Evolutionary conservation across 225 moss, liverwort and hornwort genomes (phyloP), one percentile per base, ranked within the genome.

Genomic region (Takakia lepidozioides): DNA sequence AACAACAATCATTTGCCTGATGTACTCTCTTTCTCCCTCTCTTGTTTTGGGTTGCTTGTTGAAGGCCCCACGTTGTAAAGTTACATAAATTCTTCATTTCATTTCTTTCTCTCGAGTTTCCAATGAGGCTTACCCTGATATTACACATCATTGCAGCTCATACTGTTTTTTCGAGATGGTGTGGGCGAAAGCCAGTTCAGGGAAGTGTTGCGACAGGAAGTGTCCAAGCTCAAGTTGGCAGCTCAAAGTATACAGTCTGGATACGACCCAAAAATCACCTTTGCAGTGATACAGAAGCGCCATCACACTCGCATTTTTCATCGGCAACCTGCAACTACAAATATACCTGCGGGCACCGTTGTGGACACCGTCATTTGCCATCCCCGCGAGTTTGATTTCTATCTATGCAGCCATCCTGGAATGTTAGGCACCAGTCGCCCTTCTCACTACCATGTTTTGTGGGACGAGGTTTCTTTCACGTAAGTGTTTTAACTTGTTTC

Each of bases 151-250:
- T 15, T 47, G 17, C 18, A 49, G 8, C 29, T 22, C 0, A 60
- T 71, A 23, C 7, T 71, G 18, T 65, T 65, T 48, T 71, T 71
- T 10, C 52, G 70, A 0, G 64, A 71, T 28, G 70, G 70, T 25
- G 19, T 71, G 22, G 37, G 70, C 25, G 70, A 71, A 27, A 25
- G 26, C 1, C 54, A 60, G 17, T 45, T 49, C 27, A 10, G 43
- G 23, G 40, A 5, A 5, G 23, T 38, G 19, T 51, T 71, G 10
- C 25, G 48, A 4, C 7, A 7, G 1, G 70, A 71, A 60, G 0
- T 51, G 32, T 5, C 10, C 3, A 16, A 16, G 21, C 28, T 51
- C 19, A 30, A 34, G 3, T 5, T 0, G 8, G 50, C 17, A 11
- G 34, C 50, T 0, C 9, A 28, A 6, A 23, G 16, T 34, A 32